Percentiles rank a stretch among this genome's conserved stretches.
Evolutionary conservation across 2,329 filamentous ascomycete species (phyloP).

Genomic region (Colletotrichum plurivorum): DNA sequence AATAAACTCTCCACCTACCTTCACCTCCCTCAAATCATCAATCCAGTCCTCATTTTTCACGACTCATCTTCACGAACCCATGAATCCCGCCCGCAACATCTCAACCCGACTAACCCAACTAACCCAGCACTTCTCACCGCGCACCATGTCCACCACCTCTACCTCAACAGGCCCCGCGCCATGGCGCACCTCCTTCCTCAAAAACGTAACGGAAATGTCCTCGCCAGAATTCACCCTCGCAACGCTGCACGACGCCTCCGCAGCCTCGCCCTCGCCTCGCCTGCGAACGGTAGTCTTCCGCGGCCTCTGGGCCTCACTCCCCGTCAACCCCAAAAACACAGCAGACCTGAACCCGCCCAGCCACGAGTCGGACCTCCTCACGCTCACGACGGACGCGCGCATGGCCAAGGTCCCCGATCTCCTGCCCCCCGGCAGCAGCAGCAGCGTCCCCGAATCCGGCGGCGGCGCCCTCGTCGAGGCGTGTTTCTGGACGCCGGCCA

Average conservation of each 20-base stretch:
- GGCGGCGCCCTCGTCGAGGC: slow-evolving; percentile 83
- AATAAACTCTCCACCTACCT: too few relatives aligned
- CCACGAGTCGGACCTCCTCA: slow-evolving; percentile 83
- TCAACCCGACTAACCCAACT: slow-evolving; percentile 29
- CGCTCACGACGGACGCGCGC: slow-evolving; percentile 88
- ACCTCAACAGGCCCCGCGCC: slow-evolving; percentile 58
- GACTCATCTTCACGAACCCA: not conserved
- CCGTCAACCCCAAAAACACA: slow-evolving; percentile 79
- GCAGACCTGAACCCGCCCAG: slow-evolving; percentile 77
- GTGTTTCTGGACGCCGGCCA: slow-evolving; percentile 82
- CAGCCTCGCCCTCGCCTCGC: slow-evolving; percentile 53
- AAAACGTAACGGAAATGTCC: slow-evolving; percentile 63
- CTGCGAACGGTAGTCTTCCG: slow-evolving; percentile 87
- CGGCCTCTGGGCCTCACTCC: slow-evolving; percentile 84
- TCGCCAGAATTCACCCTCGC: slow-evolving; percentile 65
- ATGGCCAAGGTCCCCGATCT: slow-evolving; percentile 89
- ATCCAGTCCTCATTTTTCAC: not conserved
- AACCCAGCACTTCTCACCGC: slow-evolving; percentile 28
- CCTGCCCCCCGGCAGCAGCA: slow-evolving; percentile 61
- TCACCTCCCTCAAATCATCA: not conserved
- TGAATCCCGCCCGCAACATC: slow-evolving; percentile 26
- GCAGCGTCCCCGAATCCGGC: slow-evolving; percentile 65
- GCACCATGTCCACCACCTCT: slow-evolving; percentile 44
- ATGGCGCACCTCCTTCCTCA: slow-evolving; percentile 67
- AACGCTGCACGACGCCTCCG: slow-evolving; percentile 59